Evolutionary conservation across 2,329 filamentous ascomycete species (phyloP).

Genomic region (Cadophora sp.): DNA sequence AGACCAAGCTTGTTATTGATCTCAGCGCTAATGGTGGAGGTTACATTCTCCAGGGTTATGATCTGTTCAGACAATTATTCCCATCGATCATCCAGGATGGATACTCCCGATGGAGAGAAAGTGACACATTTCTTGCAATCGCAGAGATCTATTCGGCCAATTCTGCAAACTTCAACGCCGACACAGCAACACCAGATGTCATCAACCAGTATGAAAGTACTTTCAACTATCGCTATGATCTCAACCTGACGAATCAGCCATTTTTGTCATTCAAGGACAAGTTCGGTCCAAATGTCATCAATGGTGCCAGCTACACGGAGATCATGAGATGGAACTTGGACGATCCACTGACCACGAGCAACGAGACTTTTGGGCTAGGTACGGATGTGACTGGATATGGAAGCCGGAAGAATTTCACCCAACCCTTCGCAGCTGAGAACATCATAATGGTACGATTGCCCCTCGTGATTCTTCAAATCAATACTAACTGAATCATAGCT

Average conservation of each 20-base stretch:
- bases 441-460: constrained; percentile 46
- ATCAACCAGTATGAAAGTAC: constrained; percentile 36
- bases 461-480: too few relatives aligned
- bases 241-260: constrained; percentile 37
- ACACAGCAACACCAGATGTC: constrained; percentile 33
- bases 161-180: constrained; percentile 38
- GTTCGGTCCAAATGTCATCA: constrained; percentile 37
- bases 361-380: constrained; percentile 38
- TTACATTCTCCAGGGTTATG: constrained; percentile 53
- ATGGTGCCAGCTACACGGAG: constrained; percentile 38
- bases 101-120: constrained; percentile 39
- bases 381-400: constrained; percentile 46
- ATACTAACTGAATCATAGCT: constrained; percentile 16
- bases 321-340: constrained; percentile 40
- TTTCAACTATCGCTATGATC: constrained; percentile 42
- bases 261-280: constrained; percentile 39
- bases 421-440: constrained; percentile 50
- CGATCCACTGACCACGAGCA: constrained; percentile 38
- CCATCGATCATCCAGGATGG: constrained; percentile 44
- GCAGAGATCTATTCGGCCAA: constrained; percentile 34
- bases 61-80: constrained; percentile 54
- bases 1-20: constrained; percentile 69
- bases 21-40: constrained; percentile 67
- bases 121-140: constrained; percentile 36
- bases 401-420: constrained; percentile 40